Conservation (phyloP, 179 eudicot genomes). For the Beta corolliflora region DNA sequence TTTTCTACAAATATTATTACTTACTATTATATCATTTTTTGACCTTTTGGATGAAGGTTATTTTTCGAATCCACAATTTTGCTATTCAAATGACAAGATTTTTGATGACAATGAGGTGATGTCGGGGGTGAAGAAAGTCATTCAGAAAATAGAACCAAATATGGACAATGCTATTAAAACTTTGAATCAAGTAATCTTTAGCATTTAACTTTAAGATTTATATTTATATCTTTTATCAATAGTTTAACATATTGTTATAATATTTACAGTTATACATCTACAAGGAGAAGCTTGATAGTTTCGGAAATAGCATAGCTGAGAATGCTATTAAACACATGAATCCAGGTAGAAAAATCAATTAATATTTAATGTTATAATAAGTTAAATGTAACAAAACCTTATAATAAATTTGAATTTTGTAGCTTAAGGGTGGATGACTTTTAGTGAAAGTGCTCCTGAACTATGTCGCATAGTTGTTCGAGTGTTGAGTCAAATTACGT, state of each 20-base stretch:
- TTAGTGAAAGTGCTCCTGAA: neutral
- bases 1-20: neutral
- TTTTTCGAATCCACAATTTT: conserved; percentile 1
- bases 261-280: neutral
- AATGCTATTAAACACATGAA: neutral
- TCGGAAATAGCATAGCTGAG: neutral
- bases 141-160: neutral
- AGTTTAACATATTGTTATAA: no score
- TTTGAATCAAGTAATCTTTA: neutral
- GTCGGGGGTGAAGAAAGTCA: neutral
- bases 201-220: no score
- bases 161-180: conserved; percentile 5
- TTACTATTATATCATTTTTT: no score
- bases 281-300: neutral
- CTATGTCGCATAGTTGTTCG: neutral
- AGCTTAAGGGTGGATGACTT: conserved; percentile 14
- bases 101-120: neutral
- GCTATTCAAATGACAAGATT: neutral
- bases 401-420: neutral
- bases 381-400: neutral
- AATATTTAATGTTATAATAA: neutral
- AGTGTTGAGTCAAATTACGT: conserved; percentile 22
- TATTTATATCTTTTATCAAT: neutral
- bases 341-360: neutral
- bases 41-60: neutral